Base-by-base conservation (phyloP, 176 grass and related monocot genomes). In the Oryza australiensis region DNA sequence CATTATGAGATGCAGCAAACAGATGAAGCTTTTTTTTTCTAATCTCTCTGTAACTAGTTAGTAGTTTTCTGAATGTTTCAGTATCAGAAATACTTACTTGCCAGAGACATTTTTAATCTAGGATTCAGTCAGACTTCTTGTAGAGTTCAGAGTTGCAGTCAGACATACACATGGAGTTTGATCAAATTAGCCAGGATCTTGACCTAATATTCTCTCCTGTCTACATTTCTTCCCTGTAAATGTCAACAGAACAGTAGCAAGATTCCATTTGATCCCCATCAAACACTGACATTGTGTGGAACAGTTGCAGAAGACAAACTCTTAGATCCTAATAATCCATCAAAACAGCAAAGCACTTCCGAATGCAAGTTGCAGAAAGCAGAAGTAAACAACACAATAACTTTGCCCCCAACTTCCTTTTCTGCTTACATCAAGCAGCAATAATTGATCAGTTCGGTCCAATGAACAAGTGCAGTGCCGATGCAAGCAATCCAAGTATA, bases 381-480 rank as follows among this genome's bases (percentile, higher is more conserved):
- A 66, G 68, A 73, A 40, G 32, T 46, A 27, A 70, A 82, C 3
- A 30, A 82, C 27, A 45, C 62, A 75, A 80, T 63, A 86, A 62
- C 32, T 66, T 59, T 59, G 34, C 28, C 26, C 3, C 26, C 59
- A 42, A 22, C 30, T 73, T 42, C 40, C 72, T 78, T 63, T 70
- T 62, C 64, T 78, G 74, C 83, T 86, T n/a, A 73, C 83, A 82
- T 78, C 88, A 78, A 40, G 22, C 60, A 28, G 15, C 73, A 86
- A 90, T 90, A 66, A 86, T 86, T 86, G 88, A 82, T 82, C 46
- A 62, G 16, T 26, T 67, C 68, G 68, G 78, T 82, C 73, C 83
- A 86, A 82, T 78, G 18, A 73, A 76, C 11, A 15, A 74, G 20
- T 73, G 83, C 83, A 37, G 69, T 57, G 67, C 73, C 9, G 35